Percentiles rank a stretch among this genome's conserved stretches.
Conservation (phyloP, 2,329 filamentous ascomycete genomes). For the Aspergillus sp. region DNA sequence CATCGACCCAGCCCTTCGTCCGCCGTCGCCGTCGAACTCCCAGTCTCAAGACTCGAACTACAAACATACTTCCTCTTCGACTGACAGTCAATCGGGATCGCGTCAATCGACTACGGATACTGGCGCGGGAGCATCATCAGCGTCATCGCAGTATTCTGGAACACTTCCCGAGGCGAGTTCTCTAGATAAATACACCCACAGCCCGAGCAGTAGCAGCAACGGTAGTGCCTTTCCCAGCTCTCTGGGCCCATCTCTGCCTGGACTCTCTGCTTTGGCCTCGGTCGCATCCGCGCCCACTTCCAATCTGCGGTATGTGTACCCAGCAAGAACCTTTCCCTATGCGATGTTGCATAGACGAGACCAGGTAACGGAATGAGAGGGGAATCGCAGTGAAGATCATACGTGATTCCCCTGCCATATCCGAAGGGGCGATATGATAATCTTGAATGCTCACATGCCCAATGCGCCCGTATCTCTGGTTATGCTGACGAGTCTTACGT, state of each 20-base stretch:
- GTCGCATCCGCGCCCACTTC: constrained; percentile 56
- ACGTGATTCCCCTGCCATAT: neutral
- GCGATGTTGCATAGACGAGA: neutral
- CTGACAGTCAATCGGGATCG: constrained; percentile 50
- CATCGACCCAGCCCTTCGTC: constrained; percentile 52
- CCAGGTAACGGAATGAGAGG: neutral
- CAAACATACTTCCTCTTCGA: constrained; percentile 47
- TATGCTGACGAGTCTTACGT: constrained; percentile 28
- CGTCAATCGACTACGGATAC: constrained; percentile 46
- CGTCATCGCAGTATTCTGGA: constrained; percentile 52
- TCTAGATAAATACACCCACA: constrained; percentile 31
- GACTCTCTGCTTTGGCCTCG: constrained; percentile 61
- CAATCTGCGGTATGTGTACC: constrained; percentile 51
- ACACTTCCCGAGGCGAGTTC: constrained; percentile 33
- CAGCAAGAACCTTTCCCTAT: neutral
- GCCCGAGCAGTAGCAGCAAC: constrained; percentile 26
- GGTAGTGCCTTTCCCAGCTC: constrained; percentile 35
- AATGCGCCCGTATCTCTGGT: neutral
- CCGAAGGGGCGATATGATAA: neutral
- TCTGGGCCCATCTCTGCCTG: constrained; percentile 52
- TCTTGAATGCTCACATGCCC: neutral
- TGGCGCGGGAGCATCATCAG: constrained; percentile 54
- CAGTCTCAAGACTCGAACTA: constrained; percentile 38
- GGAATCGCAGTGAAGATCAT: neutral
- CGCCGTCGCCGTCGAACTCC: constrained; percentile 49